Base-by-base conservation (phyloP, 768 basidiomycete genomes). In the Terana coerulea region DNA sequence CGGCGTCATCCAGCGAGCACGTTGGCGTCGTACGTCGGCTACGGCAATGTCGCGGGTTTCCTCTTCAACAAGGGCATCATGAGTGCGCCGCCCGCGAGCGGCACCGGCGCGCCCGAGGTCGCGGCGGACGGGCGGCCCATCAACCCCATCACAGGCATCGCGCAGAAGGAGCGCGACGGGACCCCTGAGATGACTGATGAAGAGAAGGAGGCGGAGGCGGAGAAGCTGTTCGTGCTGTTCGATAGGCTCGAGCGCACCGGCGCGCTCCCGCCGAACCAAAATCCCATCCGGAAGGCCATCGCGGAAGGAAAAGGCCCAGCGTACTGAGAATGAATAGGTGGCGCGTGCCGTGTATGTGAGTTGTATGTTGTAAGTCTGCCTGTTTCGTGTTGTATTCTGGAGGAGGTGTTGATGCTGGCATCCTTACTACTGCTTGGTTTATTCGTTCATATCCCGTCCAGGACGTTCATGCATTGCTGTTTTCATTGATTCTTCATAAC, bases 21-120 rank as follows among this genome's bases (percentile, higher is more conserved):
- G 0, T 72, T 98, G 14, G 80, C 82, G n/a, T 77, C 82, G 3
- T 79, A 88, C 37, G 78, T 97, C 47, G 95, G 95, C 6, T 99
- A 99, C 60, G 95, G 95, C 35, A 94, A 94, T 64, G 92, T 94
- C 35, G 92, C 94, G 0, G 97, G 97, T 0, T 89, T 92, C 75
- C 75, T 99, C 22, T 95, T 92, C 72, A 84, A 88, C 64, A 95
- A 93, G 63, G 94, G 93, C 14, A 76, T 98, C 59, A 75, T 88
- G 62, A 77, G 67, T 49, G 78, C 81, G 5, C 88, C 84, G 1
- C 74, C 75, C 24, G 64, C 61, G 7, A 56, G 61, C 17, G 61
- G 64, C 14, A 29, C 31, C 45, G 57, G 70, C 15, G 61, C 64
- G 10, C 59, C 69, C 9, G 63, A 73, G 17, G 58, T 67, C 10